Base-by-base conservation (phyloP, 1,139 yeast genomes). In the Kluyveromyces sp. region DNA sequence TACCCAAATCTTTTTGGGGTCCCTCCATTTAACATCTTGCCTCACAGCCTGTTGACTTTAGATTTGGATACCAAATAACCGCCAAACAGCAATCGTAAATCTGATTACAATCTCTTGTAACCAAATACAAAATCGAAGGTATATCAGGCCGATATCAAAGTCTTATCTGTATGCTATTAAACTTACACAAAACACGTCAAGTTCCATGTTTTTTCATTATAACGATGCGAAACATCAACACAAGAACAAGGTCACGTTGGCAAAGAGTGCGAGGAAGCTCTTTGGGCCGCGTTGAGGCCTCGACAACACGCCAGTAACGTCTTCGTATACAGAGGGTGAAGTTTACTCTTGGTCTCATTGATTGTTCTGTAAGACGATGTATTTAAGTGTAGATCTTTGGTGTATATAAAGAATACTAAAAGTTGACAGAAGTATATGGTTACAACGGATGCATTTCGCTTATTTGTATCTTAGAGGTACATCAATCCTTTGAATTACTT, bases 1-100 rank as follows among this genome's bases (percentile, higher is more conserved):
- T 4, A 41, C 31, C 19, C 40, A 39, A 31, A 38, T 16, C 41
- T 18, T 38, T 31, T 38, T 6, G 41, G 41, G 3, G 36, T 22
- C 13, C 35, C 18, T 31, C 41, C 35, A n/a, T 16, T 22, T 11
- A 17, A 30, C 15, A 38, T 38, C 41, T 9, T 22, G 26, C 26
- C 9, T 22, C 26, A 22, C 6, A 22, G 26, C 26, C 26, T 22
- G 26, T 9, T 22, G 26, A 9, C 26, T 6, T 22, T 6, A 22
- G 9, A 9, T 9, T 9, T 22, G 26, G n/a, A n/a, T n/a, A n/a
- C n/a, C n/a, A n/a, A n/a, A n/a, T n/a, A n/a, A n/a, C n/a, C n/a
- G n/a, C n/a, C n/a, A n/a, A n/a, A n/a, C n/a, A n/a, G n/a, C n/a
- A n/a, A n/a, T n/a, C n/a, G n/a, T n/a, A n/a, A n/a, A n/a, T n/a